Conservation (phyloP, 768 basidiomycete species). For the Leccinum aurantiacum region DNA sequence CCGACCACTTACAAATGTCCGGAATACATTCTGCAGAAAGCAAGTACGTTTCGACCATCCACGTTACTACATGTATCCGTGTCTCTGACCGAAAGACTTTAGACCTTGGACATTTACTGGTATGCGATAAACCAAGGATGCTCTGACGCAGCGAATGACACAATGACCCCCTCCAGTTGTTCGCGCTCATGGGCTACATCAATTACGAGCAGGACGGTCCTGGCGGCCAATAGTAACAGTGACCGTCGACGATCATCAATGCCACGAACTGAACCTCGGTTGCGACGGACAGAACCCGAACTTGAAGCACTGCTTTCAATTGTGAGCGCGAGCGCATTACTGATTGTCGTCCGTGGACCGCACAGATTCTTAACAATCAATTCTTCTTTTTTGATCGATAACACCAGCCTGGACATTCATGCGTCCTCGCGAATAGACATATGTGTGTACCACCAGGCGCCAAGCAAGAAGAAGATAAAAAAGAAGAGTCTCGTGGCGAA, state of each 20-base stretch:
- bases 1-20: not conserved
- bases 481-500: slow-evolving; percentile 56
- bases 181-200: slow-evolving; percentile 38
- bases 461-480: slow-evolving; percentile 62
- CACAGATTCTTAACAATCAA: not conserved
- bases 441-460: slow-evolving; percentile 55
- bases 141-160: not conserved
- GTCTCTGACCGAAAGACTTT: not conserved
- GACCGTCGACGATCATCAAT: slow-evolving; percentile 50
- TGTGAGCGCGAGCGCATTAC: slow-evolving; percentile 42
- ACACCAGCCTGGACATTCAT: slow-evolving; percentile 40
- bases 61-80: not conserved
- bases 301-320: slow-evolving; percentile 47
- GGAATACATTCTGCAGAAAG: not conserved
- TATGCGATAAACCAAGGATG: not conserved
- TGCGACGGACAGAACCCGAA: slow-evolving; percentile 72
- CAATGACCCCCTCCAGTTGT: slow-evolving; percentile 30
- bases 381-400: not conserved
- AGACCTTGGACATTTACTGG: slow-evolving; percentile 17
- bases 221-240: slow-evolving; percentile 69
- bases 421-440: slow-evolving; percentile 47
- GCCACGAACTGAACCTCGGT: slow-evolving; percentile 59
- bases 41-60: not conserved
- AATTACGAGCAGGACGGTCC: slow-evolving; percentile 56
- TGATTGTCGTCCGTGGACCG: not conserved